Percentiles rank a stretch among this genome's conserved stretches.
These are phyloP conservation scores for Camelina hispida DNA, from an alignment of 345 rosid species.

Conservation along the genomic window DNA sequence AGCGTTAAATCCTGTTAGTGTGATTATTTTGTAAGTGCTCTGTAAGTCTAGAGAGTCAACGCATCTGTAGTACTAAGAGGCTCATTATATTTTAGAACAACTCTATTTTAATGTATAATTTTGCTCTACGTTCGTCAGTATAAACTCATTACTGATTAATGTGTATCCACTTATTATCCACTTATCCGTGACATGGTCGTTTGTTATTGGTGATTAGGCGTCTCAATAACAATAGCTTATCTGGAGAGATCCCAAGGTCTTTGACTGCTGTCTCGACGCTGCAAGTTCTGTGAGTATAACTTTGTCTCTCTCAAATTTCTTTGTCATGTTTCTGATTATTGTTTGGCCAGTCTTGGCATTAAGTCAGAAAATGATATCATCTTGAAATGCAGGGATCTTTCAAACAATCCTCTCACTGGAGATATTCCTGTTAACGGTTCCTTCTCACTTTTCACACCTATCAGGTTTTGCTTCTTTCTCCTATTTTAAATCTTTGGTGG, in stretches of 20 bases:
- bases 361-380: slow-evolving; percentile 32
- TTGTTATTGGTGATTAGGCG: slow-evolving; percentile 46
- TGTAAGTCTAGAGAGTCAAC: slow-evolving; percentile 6
- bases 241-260: slow-evolving; percentile 52
- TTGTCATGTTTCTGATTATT: slow-evolving; percentile 18
- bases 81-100: slow-evolving; percentile 3
- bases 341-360: slow-evolving; percentile 1
- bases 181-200: slow-evolving; percentile 19
- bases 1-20: neutral
- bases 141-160: slow-evolving; percentile 10
- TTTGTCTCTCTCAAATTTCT: slow-evolving; percentile 19
- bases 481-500: neutral
- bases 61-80: slow-evolving; percentile 3
- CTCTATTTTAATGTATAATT: neutral
- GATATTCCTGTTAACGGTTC: slow-evolving; percentile 53
- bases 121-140: neutral
- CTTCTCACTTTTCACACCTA: slow-evolving; percentile 52
- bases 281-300: slow-evolving; percentile 49
- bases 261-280: slow-evolving; percentile 43
- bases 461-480: slow-evolving; percentile 45
- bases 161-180: neutral
- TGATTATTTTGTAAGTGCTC: slow-evolving; percentile 1
- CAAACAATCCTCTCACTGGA: slow-evolving; percentile 47
- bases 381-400: slow-evolving; percentile 46
- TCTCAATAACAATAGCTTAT: slow-evolving; percentile 48